Conservation (phyloP, 768 basidiomycete species). For the Boletus rex-veris region DNA sequence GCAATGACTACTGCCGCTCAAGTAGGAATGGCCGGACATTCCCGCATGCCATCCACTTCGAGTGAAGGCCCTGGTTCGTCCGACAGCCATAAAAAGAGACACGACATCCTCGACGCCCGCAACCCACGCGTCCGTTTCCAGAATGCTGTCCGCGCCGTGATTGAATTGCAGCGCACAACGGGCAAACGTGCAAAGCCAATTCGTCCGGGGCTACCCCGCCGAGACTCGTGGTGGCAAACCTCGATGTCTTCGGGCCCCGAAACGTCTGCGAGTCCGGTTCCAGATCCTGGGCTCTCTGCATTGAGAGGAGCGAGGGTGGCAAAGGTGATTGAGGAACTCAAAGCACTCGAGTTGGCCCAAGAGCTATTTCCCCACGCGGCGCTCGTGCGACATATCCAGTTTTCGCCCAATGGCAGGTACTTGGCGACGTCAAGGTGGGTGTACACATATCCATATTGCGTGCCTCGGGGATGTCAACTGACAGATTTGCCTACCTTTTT, state of each 20-base stretch:
- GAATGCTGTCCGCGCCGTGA: slow-evolving; percentile 42
- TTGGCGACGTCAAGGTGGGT: slow-evolving; percentile 52
- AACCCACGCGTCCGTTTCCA: slow-evolving; percentile 34
- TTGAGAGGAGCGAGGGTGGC: slow-evolving; percentile 39
- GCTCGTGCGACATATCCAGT: slow-evolving; percentile 52
- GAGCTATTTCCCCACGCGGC: slow-evolving; percentile 43
- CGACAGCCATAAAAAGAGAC: not conserved
- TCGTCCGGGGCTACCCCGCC: slow-evolving; percentile 24
- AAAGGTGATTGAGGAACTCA: slow-evolving; percentile 39
- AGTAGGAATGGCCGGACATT: not conserved
- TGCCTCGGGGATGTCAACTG: not conserved
- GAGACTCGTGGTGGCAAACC: slow-evolving; percentile 29
- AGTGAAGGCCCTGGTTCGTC: slow-evolving; percentile 4
- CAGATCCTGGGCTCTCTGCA: slow-evolving; percentile 18
- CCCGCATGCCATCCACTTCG: slow-evolving; percentile 1
- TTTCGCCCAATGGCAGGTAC: slow-evolving; percentile 53
- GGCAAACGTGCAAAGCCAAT: slow-evolving; percentile 20
- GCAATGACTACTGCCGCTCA: not conserved
- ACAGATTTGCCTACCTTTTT: not conserved
- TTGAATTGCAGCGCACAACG: slow-evolving; percentile 35
- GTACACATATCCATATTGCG: not conserved
- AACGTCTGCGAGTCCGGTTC: slow-evolving; percentile 12
- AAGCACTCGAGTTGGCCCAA: slow-evolving; percentile 36
- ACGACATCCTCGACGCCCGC: slow-evolving; percentile 18
- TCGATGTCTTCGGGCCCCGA: not conserved